Conservation (phyloP, 2,329 filamentous ascomycete species). For the Aspergillus neoniger region DNA sequence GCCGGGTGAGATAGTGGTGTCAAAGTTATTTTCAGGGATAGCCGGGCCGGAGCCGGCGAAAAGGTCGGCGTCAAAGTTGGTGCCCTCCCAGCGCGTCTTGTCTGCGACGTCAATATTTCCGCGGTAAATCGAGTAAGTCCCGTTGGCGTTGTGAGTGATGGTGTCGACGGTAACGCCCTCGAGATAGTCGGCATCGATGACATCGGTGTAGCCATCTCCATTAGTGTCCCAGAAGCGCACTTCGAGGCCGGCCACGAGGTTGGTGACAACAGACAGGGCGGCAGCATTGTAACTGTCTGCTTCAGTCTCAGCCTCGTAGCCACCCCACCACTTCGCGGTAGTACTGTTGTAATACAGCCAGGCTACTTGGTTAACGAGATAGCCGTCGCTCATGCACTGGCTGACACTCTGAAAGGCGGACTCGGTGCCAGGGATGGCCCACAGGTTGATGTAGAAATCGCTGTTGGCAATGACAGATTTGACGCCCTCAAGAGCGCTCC, state of each 20-base stretch:
- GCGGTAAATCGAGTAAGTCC: conserved; percentile 2
- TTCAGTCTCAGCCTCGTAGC: conserved; percentile 1
- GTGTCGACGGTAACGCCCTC: conserved; percentile 2
- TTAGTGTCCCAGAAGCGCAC: conserved; percentile 4
- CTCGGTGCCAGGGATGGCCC: conserved; percentile 3
- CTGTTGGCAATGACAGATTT: neutral
- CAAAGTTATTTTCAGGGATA: neutral
- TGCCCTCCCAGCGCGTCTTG: conserved; percentile 3
- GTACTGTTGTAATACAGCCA: conserved; percentile 3
- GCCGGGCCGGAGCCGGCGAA: neutral
- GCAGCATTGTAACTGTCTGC: conserved; percentile 2
- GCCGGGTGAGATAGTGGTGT: neutral
- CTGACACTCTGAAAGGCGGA: neutral
- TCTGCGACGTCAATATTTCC: neutral
- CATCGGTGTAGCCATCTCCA: conserved; percentile 4
- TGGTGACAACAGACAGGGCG: neutral
- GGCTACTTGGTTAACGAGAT: conserved; percentile 2
- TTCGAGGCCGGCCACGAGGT: neutral
- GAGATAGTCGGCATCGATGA: conserved; percentile 4
- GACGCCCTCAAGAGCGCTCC: conserved; percentile 1
- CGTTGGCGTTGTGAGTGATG: neutral
- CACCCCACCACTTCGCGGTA: neutral
- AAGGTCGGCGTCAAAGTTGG: neutral
- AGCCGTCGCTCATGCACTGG: conserved; percentile 1
- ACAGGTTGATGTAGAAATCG: conserved; percentile 1